Conservation (phyloP, 2,329 filamentous ascomycete genomes). For the Pseudogymnoascus sp. region DNA sequence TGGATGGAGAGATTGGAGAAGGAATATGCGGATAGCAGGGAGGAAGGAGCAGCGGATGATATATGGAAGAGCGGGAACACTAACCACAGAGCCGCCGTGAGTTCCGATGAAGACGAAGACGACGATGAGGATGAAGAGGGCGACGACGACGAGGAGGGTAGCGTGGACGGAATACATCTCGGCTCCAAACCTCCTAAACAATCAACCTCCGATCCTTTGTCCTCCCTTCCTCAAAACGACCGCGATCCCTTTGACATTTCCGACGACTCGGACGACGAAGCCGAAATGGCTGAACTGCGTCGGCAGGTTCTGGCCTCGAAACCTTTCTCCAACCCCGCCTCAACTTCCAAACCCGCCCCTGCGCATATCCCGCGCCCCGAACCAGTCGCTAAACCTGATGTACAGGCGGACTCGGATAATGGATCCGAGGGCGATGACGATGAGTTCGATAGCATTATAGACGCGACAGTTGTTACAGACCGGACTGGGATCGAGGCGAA, state of each 20-base stretch:
- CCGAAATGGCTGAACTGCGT: constrained; percentile 84
- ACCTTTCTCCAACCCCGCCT: constrained; percentile 61
- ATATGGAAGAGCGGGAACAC: constrained; percentile 88
- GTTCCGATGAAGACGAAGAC: constrained; percentile 48
- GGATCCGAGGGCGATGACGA: constrained; percentile 46
- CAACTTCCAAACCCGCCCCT: constrained; percentile 45
- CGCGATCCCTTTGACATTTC: constrained; percentile 69
- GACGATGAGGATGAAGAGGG: constrained; percentile 39
- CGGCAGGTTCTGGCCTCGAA: constrained; percentile 87
- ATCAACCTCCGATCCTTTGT: not conserved
- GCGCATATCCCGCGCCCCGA: constrained; percentile 47
- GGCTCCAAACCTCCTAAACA: constrained; percentile 39
- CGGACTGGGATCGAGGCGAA: constrained; percentile 63
- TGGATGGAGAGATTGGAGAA: constrained; percentile 87
- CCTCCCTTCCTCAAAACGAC: constrained; percentile 14
- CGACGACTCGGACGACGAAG: constrained; percentile 70
- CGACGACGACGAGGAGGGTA: constrained; percentile 39
- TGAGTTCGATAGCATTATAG: constrained; percentile 87
- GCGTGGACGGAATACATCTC: constrained; percentile 51
- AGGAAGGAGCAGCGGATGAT: constrained; percentile 56
- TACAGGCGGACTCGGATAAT: constrained; percentile 65
- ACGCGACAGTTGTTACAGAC: constrained; percentile 83
- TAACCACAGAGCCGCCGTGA: constrained; percentile 53
- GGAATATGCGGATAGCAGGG: constrained; percentile 76
- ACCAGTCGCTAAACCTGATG: constrained; percentile 48